Evolutionary conservation across 306 rosid species (phyloP), one percentile per base, ranked within the genome.

Genomic region (Fragaria ananassa): DNA sequence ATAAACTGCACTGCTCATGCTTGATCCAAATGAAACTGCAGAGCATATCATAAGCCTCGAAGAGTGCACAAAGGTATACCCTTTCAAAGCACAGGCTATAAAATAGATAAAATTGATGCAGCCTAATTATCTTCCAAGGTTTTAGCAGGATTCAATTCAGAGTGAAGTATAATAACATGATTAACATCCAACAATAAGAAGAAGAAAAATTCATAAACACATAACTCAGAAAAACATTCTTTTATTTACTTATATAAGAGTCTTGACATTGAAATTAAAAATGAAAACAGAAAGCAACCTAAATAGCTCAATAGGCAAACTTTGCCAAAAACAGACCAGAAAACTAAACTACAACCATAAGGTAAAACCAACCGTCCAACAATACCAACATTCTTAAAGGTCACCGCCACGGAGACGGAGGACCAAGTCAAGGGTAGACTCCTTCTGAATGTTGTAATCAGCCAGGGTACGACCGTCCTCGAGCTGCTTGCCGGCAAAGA

Each of bases 371-470:
- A n/a, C 13, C 21, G 5, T 11, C 73, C 56, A 18, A 5, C 5
- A 5, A 49, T 3, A 2, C 14, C 18, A 8, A 5, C 0, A 15
- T 29, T 2, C 8, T 42, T 50, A 85, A 77, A 77, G 18, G 49
- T 68, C 44, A 50, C 86, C 89, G 1, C 86, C 83, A 0, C 86
- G 70, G 2, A 85, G 75, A 4, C 86, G 74, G 0, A 85, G 88
- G 9, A 85, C 88, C 21, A 85, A 15, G 2, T 85, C 85, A 1
- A 85, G 71, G 0, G 88, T 85, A 1, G 81, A 78, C 68, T 85
- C 86, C 57, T 85, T 82, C 71, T 85, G 88, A n/a, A 85, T 85
- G 6, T 85, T 85, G 69, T 85, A 85, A 46, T 85, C 88, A 8
- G 85, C 88, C 0, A 85, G 68, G 45, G 88, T 85, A 0, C 88